Evolutionary conservation across 164 flowering plant genomes (phyloP), one percentile per base, ranked within the genome.

Genomic region (Piper betle): DNA sequence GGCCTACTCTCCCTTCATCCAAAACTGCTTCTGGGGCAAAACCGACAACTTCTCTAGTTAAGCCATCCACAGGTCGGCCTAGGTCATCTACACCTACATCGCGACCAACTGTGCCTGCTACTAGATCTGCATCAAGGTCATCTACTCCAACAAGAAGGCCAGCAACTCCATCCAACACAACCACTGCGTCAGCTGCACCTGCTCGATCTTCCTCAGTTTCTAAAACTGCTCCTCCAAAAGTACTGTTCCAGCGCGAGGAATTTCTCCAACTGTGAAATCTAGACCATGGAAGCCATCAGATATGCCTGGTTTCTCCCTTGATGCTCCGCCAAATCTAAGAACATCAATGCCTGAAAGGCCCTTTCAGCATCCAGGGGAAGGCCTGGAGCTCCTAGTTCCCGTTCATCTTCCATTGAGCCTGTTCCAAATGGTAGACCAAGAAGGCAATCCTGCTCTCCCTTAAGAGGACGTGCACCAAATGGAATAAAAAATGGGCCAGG

Each of bases 211-310:
- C 85, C 58, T 78, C 85, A 39, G 77, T 78, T 53, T 63, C 77
- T 37, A 86, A 75, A 62, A 68, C 74, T 6, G 63, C 68, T 38
- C 72, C 76, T 19, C 37, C 70, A 40, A 85, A 74, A 86, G 68
- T 63, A 75, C 92, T 1, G 79, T 55, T 6, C 74, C 73, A 25
- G 66, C 85, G 40, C 88, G 87, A 37, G 81, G 87, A 33, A 71
- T 57, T 65, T 86, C 94, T 54, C 97, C 91, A 25, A 69, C 86
- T 0, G 87, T 78, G 11, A 83, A 78, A 69, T 79, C 96, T 25
- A 77, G 86, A 73, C 86, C 89, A 37, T 86, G 86, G 96, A 83
- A 87, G 64, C 90, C 94, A 37, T 76, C 82, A 12, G 94, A 86
- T 66, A 80, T 84, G 83, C 92, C 88, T 69, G 91, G 90, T 48